Conservation (phyloP, 495 filamentous ascomycete species). For the Parathielavia hyrcaniae region DNA sequence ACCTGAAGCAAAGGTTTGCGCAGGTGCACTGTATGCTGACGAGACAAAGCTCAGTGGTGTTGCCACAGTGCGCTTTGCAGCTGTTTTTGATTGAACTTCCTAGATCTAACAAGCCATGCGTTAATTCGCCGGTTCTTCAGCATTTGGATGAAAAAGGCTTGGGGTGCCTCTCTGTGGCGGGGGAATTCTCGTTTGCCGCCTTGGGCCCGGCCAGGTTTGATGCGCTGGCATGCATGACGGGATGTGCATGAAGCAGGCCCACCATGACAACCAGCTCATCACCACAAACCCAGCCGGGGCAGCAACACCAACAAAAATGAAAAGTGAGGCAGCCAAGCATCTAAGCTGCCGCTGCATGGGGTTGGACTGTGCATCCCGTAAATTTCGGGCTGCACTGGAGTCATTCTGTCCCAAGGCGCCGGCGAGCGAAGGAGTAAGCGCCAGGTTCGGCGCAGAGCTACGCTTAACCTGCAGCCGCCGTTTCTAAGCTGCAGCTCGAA, state of each 20-base stretch:
- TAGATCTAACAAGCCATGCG: slow-evolving; percentile 24
- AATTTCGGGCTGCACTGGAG: slow-evolving; percentile 15
- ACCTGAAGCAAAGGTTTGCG: not conserved
- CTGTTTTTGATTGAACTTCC: not conserved
- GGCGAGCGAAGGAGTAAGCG: not conserved
- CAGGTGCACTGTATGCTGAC: slow-evolving; percentile 16
- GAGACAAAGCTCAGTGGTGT: slow-evolving; percentile 2
- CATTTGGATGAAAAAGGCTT: slow-evolving; percentile 34
- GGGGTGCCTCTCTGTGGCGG: slow-evolving; percentile 33
- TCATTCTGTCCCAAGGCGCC: slow-evolving; percentile 3
- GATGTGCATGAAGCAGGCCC: slow-evolving; percentile 50
- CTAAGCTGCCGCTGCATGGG: not conserved
- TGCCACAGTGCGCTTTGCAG: slow-evolving; percentile 2
- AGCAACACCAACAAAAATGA: slow-evolving; percentile 22
- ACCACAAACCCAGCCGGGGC: slow-evolving; percentile 24
- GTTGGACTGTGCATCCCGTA: slow-evolving; percentile 3
- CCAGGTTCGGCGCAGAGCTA: not conserved
- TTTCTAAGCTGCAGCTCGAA: not conserved
- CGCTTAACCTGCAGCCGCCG: slow-evolving; percentile 7
- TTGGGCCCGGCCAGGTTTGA: slow-evolving; percentile 44
- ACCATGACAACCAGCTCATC: slow-evolving; percentile 40
- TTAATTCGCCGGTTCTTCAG: slow-evolving; percentile 37
- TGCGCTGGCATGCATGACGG: slow-evolving; percentile 56
- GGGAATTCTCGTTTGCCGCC: slow-evolving; percentile 40
- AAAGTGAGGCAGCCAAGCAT: slow-evolving; percentile 12